Percentiles rank a stretch among this genome's conserved stretches.
Evolutionary conservation across 2,329 filamentous ascomycete species (phyloP).

Genomic region (Colletotrichum karsti): DNA sequence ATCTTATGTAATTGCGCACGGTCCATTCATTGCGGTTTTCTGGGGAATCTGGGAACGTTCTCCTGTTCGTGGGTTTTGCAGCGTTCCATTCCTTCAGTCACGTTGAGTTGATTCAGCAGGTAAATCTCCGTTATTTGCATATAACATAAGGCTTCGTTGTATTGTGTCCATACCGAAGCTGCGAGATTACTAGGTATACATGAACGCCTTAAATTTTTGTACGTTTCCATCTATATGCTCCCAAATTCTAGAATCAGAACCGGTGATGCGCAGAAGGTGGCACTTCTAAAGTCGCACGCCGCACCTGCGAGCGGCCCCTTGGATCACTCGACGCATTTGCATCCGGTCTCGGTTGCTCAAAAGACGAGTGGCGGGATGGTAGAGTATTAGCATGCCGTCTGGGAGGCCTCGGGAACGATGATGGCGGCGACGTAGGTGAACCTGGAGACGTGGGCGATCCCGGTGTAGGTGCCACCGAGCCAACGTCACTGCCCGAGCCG

Average conservation of each 20-base stretch:
- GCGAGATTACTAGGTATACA: too few species aligned
- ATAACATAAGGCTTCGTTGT: too few species aligned
- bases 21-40: neutral
- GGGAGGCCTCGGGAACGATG: neutral
- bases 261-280: conserved; percentile 2
- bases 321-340: neutral
- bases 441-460: neutral
- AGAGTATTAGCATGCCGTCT: neutral
- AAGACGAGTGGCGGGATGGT: neutral
- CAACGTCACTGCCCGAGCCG: conserved; percentile 30
- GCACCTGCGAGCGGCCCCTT: neutral
- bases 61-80: too few species aligned
- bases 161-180: too few species aligned
- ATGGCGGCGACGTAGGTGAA: neutral
- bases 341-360: neutral
- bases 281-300: neutral
- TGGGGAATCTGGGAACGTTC: too few species aligned
- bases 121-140: too few species aligned
- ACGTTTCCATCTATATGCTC: too few species aligned
- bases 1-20: conserved; percentile 17
- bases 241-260: neutral
- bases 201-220: too few species aligned
- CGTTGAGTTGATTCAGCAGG: too few species aligned
- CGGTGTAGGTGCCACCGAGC: neutral
- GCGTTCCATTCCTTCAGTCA: too few species aligned